A percentile compares a stretch with the other conserved stretches of the same genome.
Evolutionary conservation across 2,329 filamentous ascomycete species (phyloP).

Genomic region (Metarhizium humberi): DNA sequence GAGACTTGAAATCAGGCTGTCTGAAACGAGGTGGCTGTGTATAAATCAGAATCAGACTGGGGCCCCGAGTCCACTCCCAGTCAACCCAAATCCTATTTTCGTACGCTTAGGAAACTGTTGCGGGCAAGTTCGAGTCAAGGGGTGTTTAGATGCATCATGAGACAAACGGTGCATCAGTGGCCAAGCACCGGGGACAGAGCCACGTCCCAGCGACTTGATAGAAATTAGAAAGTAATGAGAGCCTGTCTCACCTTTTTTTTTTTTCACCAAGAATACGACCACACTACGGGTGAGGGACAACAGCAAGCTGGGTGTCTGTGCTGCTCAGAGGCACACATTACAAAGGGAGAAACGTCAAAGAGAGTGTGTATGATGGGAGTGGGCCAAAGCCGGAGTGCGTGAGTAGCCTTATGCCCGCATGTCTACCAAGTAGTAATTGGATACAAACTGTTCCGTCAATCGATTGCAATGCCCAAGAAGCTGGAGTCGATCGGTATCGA

Average conservation of each 20-base stretch:
- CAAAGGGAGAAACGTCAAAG: not conserved
- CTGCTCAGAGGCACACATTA: not conserved
- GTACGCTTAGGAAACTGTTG: not conserved
- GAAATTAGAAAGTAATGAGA: not conserved
- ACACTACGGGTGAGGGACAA: not conserved
- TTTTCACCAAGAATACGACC: not conserved
- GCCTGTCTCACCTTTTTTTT: not conserved
- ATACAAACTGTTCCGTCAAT: not conserved
- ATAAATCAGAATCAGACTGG: conserved; percentile 5
- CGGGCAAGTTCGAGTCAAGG: not conserved
- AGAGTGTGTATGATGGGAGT: not conserved
- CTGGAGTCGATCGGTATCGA: not conserved
- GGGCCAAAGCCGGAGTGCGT: not conserved
- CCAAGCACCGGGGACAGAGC: conserved; percentile 5
- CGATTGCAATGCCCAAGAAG: not conserved
- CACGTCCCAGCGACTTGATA: not conserved
- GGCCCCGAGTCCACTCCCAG: conserved; percentile 3
- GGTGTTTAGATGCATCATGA: conserved; percentile 8
- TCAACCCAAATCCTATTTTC: conserved; percentile 5
- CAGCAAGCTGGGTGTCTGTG: not conserved
- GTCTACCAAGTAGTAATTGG: not conserved
- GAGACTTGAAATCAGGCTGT: conserved; percentile 5
- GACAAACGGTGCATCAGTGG: conserved; percentile 11
- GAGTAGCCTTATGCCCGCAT: not conserved
- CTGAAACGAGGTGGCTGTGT: conserved; percentile 14